A percentile compares a stretch with the other conserved stretches of the same genome.
phyloP scores from a whole-genome alignment of 75 land plant genomes.

The Ceratopteris richardii region DNA sequence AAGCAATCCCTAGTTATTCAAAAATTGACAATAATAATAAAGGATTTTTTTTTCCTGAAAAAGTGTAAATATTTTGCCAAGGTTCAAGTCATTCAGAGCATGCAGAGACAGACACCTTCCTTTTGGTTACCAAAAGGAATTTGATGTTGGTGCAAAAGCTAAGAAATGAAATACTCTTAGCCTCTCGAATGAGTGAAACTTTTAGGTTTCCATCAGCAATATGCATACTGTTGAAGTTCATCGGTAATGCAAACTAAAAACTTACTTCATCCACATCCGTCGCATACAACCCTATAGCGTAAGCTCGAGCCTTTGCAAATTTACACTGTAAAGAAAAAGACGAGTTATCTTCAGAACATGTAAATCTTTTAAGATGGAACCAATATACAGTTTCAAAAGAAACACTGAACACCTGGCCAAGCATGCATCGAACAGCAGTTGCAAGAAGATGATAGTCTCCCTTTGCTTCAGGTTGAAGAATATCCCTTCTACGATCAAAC shows the following conservation, averaged over 20 bases:
- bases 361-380: not conserved
- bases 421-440: slow-evolving; percentile 41
- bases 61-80: too few relatives aligned
- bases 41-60: too few relatives aligned
- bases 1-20: too few relatives aligned
- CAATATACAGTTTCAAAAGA: not conserved
- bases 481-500: slow-evolving; percentile 21
- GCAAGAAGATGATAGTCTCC: slow-evolving; percentile 22
- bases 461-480: slow-evolving; percentile 6
- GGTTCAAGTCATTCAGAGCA: too few relatives aligned
- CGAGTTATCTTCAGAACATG: not conserved
- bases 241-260: not conserved
- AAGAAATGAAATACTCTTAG: too few relatives aligned
- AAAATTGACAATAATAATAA: too few relatives aligned
- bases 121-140: too few relatives aligned
- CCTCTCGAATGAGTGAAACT: too few relatives aligned
- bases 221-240: too few relatives aligned
- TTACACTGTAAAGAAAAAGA: slow-evolving; percentile 16
- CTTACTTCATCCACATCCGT: slow-evolving; percentile 15
- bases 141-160: too few relatives aligned
- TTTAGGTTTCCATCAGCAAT: too few relatives aligned
- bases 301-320: slow-evolving; percentile 32
- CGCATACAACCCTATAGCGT: slow-evolving; percentile 31
- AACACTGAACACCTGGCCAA: slow-evolving; percentile 23
- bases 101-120: too few relatives aligned